Evolutionary conservation across 192 early-diverging fungal species (phyloP), one percentile per base, ranked within the genome.

Genomic region (Coemansia sp.): DNA sequence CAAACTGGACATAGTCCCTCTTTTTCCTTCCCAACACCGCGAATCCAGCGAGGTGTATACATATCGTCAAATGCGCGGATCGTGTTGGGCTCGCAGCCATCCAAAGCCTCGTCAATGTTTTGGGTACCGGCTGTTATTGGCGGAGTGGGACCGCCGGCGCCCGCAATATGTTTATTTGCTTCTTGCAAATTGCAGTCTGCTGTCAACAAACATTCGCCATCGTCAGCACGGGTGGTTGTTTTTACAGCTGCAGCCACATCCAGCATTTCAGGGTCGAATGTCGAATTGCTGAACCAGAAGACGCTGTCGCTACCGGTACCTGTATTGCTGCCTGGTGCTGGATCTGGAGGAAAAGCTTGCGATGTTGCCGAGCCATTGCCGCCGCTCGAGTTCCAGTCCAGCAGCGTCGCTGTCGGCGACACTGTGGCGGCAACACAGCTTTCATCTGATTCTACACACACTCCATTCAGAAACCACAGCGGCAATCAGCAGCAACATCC

Each of bases 41-140:
- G 71, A 18, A 71, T 80, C 69, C 73, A 82, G 39, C 70, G 58
- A 12, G 80, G 80, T 20, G 77, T 82, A 48, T 82, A 82, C 57
- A 76, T 60, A 45, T 82, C 78, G 38, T 69, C 52, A 0, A 49
- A 48, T 12, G 53, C 41, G 28, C 75, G 69, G 45, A 55, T 66
- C n/a, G 55, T 21, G 38, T 77, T 77, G 6, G 47, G 60, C 48
- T 77, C 68, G 32, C 62, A 66, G 20, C 31, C 58, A 6, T 30
- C 20, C 42, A 53, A 26, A 37, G 16, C 34, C 5, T 37, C 55
- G 11, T 26, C 18, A 11, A 56, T 20, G 11, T 30, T 20, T 9
- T 9, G 2, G 20, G 21, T 26, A 5, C 14, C 21, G 11, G 6
- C 8, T 15, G 11, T 39, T 26, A 6, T 53, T 18, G 51, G 51